Percentiles rank a stretch among this genome's conserved stretches.
These are phyloP conservation scores for Phytopythium aichiense DNA, from an alignment of 352 stramenopile species.

Conservation along the genomic window DNA sequence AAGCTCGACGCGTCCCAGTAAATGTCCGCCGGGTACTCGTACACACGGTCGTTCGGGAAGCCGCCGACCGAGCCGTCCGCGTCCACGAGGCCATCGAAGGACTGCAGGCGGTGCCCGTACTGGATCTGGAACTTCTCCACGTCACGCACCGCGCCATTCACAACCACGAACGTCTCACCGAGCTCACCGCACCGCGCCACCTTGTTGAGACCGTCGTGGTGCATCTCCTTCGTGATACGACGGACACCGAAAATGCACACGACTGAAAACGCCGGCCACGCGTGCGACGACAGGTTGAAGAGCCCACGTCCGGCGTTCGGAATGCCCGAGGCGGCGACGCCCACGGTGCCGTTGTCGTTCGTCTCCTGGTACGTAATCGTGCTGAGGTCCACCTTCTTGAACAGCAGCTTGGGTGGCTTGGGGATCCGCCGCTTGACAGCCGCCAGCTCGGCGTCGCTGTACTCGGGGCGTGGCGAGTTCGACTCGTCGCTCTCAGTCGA, in stretches of 20 bases:
- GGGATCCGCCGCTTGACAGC: conserved; percentile 78
- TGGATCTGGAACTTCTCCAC: conserved; percentile 88
- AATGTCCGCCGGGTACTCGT: conserved; percentile 79
- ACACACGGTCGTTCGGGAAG: conserved; percentile 86
- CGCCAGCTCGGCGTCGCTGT: conserved; percentile 77
- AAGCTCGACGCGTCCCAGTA: conserved; percentile 88
- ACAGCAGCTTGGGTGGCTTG: conserved; percentile 76
- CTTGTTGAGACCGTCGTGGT: conserved; percentile 87
- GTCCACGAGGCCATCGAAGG: conserved; percentile 82
- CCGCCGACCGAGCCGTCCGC: conserved; percentile 78
- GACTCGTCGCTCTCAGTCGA: conserved; percentile 61
- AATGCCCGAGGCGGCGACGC: conserved; percentile 78
- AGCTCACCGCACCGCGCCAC: conserved; percentile 79
- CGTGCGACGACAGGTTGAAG: conserved; percentile 77
- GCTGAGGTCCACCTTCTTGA: conserved; percentile 82
- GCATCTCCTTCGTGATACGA: conserved; percentile 83
- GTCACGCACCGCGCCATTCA: conserved; percentile 81
- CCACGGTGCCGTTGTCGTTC: conserved; percentile 87
- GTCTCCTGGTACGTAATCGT: conserved; percentile 83
- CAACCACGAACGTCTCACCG: conserved; percentile 84
- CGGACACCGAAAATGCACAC: conserved; percentile 87
- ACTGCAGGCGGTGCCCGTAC: conserved; percentile 76
- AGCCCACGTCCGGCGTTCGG: conserved; percentile 75
- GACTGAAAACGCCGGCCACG: conserved; percentile 84
- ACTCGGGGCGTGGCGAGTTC: conserved; percentile 58